Percentiles rank a stretch among this genome's conserved stretches.
Evolutionary conservation across 495 filamentous ascomycete genomes (phyloP).

Genomic region (Penicillium robsamsonii): DNA sequence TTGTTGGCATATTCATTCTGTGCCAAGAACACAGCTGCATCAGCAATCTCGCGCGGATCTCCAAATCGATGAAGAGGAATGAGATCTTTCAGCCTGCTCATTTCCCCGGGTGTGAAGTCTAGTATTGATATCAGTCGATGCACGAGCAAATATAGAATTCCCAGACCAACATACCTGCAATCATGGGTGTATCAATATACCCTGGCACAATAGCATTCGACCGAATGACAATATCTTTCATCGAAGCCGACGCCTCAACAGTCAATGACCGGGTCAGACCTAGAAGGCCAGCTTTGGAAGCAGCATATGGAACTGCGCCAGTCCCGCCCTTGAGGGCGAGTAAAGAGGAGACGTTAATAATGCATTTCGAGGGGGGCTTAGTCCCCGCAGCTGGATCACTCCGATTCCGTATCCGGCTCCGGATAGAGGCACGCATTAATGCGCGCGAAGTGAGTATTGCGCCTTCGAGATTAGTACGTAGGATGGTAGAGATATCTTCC

Average conservation of each 20-base stretch:
- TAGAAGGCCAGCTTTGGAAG: slow-evolving; percentile 75
- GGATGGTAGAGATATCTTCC: slow-evolving; percentile 43
- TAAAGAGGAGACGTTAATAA: slow-evolving; percentile 78
- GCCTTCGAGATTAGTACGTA: slow-evolving; percentile 69
- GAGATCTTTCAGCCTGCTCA: slow-evolving; percentile 31
- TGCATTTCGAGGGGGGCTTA: slow-evolving; percentile 47
- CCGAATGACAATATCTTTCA: slow-evolving; percentile 51
- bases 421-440: slow-evolving; percentile 48
- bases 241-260: slow-evolving; percentile 50
- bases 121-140: not conserved
- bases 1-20: slow-evolving; percentile 78
- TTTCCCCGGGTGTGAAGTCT: slow-evolving; percentile 41
- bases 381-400: slow-evolving; percentile 7
- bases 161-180: slow-evolving; percentile 51
- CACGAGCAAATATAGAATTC: not conserved
- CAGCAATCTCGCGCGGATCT: slow-evolving; percentile 66
- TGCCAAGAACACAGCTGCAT: slow-evolving; percentile 76
- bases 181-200: slow-evolving; percentile 79
- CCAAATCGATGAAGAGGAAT: slow-evolving; percentile 76
- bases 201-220: slow-evolving; percentile 83
- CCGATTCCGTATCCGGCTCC: slow-evolving; percentile 33
- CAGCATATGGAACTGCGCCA: slow-evolving; percentile 72
- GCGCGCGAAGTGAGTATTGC: slow-evolving; percentile 63
- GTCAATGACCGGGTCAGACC: slow-evolving; percentile 73
- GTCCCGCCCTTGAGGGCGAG: slow-evolving; percentile 60